phyloP scores from a whole-genome alignment of 225 moss, liverwort and hornwort genomes.

The Neckera pumila region DNA sequence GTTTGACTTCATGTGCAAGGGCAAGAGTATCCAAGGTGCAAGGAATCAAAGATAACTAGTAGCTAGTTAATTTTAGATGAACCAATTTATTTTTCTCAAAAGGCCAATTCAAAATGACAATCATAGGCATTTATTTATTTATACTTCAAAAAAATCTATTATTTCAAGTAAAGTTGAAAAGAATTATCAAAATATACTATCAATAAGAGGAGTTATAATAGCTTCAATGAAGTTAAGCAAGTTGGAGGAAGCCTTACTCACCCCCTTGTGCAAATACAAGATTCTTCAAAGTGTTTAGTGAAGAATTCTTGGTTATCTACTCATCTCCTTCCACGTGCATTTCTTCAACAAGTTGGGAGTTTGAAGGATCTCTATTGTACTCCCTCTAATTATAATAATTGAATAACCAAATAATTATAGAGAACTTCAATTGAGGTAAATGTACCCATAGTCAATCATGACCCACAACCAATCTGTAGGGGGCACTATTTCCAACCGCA shows the following conservation, averaged over 20 bases:
- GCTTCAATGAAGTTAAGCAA: not conserved
- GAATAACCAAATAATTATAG: too few species aligned
- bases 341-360: fast-evolving
- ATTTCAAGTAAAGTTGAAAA: not conserved
- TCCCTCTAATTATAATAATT: too few species aligned
- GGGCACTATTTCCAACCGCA: too few species aligned
- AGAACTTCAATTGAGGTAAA: too few species aligned
- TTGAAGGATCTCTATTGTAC: fast-evolving
- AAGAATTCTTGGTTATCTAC: fast-evolving
- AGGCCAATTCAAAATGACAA: not conserved
- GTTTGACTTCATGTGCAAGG: not conserved
- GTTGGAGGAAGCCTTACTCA: not conserved
- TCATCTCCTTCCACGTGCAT: fast-evolving
- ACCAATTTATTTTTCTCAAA: not conserved
- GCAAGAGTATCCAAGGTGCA: not conserved
- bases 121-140: too few species aligned
- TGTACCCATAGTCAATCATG: too few species aligned
- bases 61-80: too few species aligned
- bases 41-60: fast-evolving
- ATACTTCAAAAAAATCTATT: not conserved
- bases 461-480: too few species aligned
- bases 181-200: too few species aligned
- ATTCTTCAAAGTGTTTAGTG: fast-evolving
- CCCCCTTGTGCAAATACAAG: fast-evolving
- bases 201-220: fast-evolving